These are phyloP conservation scores for Desmodesmus armatus DNA, from an alignment of 139 green algal genomes.

Conservation along the genomic window DNA sequence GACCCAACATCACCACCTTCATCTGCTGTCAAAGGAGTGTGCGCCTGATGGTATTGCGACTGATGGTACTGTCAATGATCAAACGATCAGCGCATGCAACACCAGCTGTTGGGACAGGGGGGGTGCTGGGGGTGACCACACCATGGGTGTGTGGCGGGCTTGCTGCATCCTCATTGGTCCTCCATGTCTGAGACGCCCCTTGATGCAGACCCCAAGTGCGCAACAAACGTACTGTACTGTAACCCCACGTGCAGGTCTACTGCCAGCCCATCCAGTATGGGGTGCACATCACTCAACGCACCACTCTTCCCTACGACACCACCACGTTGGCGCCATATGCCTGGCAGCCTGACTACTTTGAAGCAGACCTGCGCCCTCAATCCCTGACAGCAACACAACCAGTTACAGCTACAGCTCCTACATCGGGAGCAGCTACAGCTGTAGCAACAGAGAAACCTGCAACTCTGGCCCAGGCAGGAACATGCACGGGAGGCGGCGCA, in stretches of 20 bases:
- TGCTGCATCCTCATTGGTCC: too few species aligned
- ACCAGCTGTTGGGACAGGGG: too few species aligned
- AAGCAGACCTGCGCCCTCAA: background rate
- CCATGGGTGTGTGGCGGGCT: too few species aligned
- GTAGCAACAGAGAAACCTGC: background rate
- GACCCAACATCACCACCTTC: too few species aligned
- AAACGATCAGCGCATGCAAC: too few species aligned
- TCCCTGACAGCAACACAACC: background rate
- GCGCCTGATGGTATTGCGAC: too few species aligned
- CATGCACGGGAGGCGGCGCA: background rate
- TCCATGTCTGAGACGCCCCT: too few species aligned
- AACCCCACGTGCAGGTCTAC: slow-evolving; percentile 13
- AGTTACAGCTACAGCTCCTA: background rate
- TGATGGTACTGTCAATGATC: too few species aligned
- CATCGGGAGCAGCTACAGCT: background rate
- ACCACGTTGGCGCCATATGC: background rate
- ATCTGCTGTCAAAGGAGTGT: too few species aligned
- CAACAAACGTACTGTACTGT: too few species aligned
- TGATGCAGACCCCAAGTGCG: too few species aligned
- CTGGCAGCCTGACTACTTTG: slow-evolving; percentile 28
- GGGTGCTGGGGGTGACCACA: too few species aligned
- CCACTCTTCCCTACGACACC: background rate
- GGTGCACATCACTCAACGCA: background rate
- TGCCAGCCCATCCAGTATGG: slow-evolving; percentile 41
- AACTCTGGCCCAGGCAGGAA: background rate